Base-by-base conservation (phyloP, 78 protist genomes). In the Dictyostelium capitatum region DNA sequence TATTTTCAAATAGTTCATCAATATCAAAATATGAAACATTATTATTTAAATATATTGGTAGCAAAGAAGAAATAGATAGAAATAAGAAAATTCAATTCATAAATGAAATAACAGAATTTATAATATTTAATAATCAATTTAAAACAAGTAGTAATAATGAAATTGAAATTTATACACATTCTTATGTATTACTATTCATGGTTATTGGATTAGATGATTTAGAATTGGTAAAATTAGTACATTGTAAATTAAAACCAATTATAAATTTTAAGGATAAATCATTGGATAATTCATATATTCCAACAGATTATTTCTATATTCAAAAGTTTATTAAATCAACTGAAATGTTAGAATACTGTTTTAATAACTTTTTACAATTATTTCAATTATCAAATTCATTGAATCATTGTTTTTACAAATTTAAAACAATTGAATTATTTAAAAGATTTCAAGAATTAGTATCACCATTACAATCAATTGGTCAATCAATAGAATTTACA, bases 311-410 rank as follows among this genome's bases (percentile, higher is more conserved):
- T 11, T 25, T 6, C 9, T 20, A 20, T 62, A 62, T 62, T 62
- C 43, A 62, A 62, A 62, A 62, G 23, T 25, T n/a, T 62, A 62
- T 62, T 25, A 37, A 62, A 62, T 62, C 70, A 25, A 62, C 0
- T 1, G 32, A n/a, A 62, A 62, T 62, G 32, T 62, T 62, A 62
- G 70, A 62, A 25, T 62, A 62, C 28, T 62, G 70, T 62, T 62
- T 23, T 62, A 5, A 25, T 9, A 62, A 62, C 28, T 62, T 25
- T 25, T 25, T 11, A n/a, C 4, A 7, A 11, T 25, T 62, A 62
- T 62, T 62, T 10, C 2, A 25, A 62, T 0, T 15, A 25, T 23
- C 6, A 19, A 25, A 10, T 62, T 11, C 14, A 25, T 11, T 23
- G 11, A n/a, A 25, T 62, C 9, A 25, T 62, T 62, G 70, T 14